Conservation (phyloP, 2,329 filamentous ascomycete species). For the Cercospora sesami region DNA sequence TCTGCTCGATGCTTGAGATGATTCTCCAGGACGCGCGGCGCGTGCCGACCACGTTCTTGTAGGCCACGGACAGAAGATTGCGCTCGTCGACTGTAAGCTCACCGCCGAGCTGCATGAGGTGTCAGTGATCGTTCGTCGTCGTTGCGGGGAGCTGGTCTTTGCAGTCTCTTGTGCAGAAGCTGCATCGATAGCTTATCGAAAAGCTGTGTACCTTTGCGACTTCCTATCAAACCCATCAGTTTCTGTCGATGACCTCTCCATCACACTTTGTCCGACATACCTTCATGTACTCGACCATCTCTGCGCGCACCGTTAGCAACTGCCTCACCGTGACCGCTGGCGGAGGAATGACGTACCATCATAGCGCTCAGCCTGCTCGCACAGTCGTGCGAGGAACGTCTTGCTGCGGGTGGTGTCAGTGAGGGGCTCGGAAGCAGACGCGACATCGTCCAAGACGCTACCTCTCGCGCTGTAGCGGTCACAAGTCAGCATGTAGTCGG, state of each 20-base stretch:
- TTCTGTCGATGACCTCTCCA: conserved; percentile 13
- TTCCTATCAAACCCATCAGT: conserved; percentile 61
- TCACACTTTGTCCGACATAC: conserved; percentile 46
- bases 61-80: conserved; percentile 96
- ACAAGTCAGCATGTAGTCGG: conserved; percentile 40
- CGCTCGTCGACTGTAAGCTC: conserved; percentile 69
- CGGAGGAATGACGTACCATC: conserved; percentile 65
- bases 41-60: conserved; percentile 99
- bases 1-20: conserved; percentile 99
- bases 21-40: conserved; percentile 99
- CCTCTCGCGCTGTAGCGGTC: conserved; percentile 52
- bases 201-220: conserved; percentile 74
- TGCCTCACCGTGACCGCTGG: conserved; percentile 12
- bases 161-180: conserved; percentile 23
- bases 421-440: conserved; percentile 23
- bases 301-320: conserved; percentile 44
- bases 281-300: conserved; percentile 99
- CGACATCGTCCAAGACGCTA: conserved; percentile 35
- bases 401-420: conserved; percentile 68
- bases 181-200: conserved; percentile 24
- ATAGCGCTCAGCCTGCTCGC: conserved; percentile 99
- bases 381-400: conserved; percentile 99
- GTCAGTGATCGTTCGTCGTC: conserved; percentile 20
- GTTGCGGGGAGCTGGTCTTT: neutral
- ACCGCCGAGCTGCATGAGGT: conserved; percentile 57